Percentiles rank a stretch among this genome's conserved stretches.
phyloP scores from a whole-genome alignment of 768 basidiomycete genomes.

The Daedaleopsis nitida region DNA sequence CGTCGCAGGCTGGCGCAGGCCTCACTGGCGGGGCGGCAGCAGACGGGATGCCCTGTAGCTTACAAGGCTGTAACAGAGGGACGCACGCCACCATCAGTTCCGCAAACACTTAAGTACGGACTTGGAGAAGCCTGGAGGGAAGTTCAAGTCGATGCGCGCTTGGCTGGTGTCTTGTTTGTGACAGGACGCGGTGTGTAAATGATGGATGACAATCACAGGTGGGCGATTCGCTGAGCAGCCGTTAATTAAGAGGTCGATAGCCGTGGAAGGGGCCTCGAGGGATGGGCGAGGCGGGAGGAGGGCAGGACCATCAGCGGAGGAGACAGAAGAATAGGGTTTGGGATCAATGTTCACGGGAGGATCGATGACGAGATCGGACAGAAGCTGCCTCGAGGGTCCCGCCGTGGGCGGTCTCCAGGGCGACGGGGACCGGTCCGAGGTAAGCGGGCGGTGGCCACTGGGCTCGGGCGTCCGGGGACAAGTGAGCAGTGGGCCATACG shows the following conservation, averaged over 20 bases:
- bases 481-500: no score
- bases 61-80: background rate
- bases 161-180: no score
- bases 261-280: background rate
- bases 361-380: conserved; percentile 6
- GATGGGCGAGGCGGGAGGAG: background rate
- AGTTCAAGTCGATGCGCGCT: no score
- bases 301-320: background rate
- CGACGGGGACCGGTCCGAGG: conserved; percentile 9
- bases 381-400: conserved; percentile 12
- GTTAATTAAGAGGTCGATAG: background rate
- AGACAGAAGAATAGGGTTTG: background rate
- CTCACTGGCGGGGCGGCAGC: background rate
- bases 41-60: background rate
- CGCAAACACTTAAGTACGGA: background rate
- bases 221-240: no score
- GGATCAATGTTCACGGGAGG: conserved; percentile 13
- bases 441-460: background rate
- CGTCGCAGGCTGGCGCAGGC: background rate
- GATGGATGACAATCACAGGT: no score
- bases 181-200: background rate
- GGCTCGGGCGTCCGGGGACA: no score
- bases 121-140: no score
- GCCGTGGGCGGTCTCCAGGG: conserved; percentile 6
- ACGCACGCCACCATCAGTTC: conserved; percentile 8